Conservation (phyloP, 441 rosid species). For the Brassica balearica region DNA sequence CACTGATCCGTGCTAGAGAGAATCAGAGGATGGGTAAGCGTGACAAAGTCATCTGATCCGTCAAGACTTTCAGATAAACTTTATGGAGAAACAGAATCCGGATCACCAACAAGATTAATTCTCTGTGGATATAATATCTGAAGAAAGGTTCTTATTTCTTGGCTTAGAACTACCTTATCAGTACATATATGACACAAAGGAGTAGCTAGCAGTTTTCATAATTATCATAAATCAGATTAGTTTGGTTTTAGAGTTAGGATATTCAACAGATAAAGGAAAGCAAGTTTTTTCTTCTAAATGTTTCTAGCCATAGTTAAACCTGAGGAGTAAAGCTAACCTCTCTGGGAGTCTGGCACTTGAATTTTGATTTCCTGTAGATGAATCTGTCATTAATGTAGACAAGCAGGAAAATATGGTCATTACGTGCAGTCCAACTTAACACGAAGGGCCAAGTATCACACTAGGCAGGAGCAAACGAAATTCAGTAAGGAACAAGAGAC, state of each 20-base stretch:
- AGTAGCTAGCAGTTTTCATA: slow-evolving; percentile 15
- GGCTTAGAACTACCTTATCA: slow-evolving; percentile 8
- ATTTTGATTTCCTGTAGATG: slow-evolving; percentile 67
- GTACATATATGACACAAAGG: too few species aligned
- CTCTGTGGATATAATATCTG: background rate
- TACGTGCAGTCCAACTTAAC: background rate
- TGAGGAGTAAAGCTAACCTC: slow-evolving; percentile 60
- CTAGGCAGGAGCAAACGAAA: background rate
- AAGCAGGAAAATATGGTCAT: slow-evolving; percentile 1
- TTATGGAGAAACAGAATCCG: too few species aligned
- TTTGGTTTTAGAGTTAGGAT: too few species aligned
- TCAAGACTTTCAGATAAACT: background rate
- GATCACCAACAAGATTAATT: background rate
- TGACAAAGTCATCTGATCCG: background rate
- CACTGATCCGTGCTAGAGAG: background rate
- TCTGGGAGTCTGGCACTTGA: slow-evolving; percentile 89
- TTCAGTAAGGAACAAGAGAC: slow-evolving; percentile 2
- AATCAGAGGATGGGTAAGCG: slow-evolving; percentile 13
- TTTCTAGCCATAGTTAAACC: slow-evolving; percentile 14
- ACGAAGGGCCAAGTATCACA: slow-evolving; percentile 16
- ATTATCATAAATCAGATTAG: background rate
- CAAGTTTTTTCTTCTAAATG: slow-evolving; percentile 17
- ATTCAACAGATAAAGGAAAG: slow-evolving; percentile 2
- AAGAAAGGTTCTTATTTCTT: slow-evolving; percentile 4
- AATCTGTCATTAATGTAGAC: slow-evolving; percentile 57